Conservation (phyloP, 2,329 filamentous ascomycete species). For the Talaromyces rugulosus region DNA sequence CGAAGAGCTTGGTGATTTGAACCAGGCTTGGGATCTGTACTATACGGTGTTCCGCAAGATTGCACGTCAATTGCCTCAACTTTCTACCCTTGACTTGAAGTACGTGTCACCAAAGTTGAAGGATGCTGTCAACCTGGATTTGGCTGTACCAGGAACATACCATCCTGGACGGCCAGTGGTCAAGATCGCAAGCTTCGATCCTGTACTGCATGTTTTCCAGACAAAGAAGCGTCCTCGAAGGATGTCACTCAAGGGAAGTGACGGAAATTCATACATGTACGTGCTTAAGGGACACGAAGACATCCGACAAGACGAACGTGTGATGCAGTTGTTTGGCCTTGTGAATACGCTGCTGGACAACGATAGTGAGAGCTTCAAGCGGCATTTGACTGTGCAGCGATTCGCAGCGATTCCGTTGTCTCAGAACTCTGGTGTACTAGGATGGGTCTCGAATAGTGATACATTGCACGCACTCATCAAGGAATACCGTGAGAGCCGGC, state of each 20-base stretch:
- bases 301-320: slow-evolving; percentile 96
- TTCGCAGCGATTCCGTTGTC: slow-evolving; percentile 97
- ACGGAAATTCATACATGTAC: slow-evolving; percentile 83
- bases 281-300: slow-evolving; percentile 98
- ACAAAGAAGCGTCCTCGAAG: slow-evolving; percentile 95
- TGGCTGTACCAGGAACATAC: slow-evolving; percentile 96
- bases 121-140: slow-evolving; percentile 75
- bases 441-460: slow-evolving; percentile 97
- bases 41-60: slow-evolving; percentile 98
- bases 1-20: slow-evolving; percentile 88
- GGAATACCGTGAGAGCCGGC: slow-evolving; percentile 93
- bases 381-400: slow-evolving; percentile 91
- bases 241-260: slow-evolving; percentile 80
- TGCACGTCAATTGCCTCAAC: slow-evolving; percentile 83
- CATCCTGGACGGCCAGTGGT: slow-evolving; percentile 74
- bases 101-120: slow-evolving; percentile 96
- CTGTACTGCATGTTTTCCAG: slow-evolving; percentile 84
- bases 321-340: slow-evolving; percentile 98
- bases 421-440: slow-evolving; percentile 89
- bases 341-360: slow-evolving; percentile 93
- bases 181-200: slow-evolving; percentile 82
- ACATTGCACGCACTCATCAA: slow-evolving; percentile 94
- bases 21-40: slow-evolving; percentile 98
- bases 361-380: slow-evolving; percentile 94
- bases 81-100: slow-evolving; percentile 87